Conservation (phyloP, 805 yeast genomes). For the Saccharomycopsis guyanensis region DNA sequence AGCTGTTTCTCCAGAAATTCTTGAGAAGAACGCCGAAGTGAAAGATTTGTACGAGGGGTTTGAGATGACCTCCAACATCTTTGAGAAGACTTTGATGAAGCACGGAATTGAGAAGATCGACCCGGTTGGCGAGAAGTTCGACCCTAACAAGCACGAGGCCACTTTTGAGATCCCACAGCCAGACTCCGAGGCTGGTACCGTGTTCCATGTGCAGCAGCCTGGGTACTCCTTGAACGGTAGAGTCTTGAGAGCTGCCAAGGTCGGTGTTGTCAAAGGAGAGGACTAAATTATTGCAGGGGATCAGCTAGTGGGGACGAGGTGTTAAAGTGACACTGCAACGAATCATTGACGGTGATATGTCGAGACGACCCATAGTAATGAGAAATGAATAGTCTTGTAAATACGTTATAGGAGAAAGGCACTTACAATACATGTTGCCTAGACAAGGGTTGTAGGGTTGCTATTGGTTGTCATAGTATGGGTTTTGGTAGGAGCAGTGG, state of each 20-base stretch:
- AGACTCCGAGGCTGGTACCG: slow-evolving; percentile 85
- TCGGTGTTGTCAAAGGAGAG: slow-evolving; percentile 73
- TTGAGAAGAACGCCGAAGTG: slow-evolving; percentile 54
- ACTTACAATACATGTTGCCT: no score
- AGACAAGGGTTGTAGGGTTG: no score
- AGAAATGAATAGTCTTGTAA: background rate
- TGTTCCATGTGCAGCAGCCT: slow-evolving; percentile 85
- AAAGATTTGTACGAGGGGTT: slow-evolving; percentile 80
- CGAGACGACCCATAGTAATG: no score
- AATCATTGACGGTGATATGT: no score
- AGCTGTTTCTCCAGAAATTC: slow-evolving; percentile 59
- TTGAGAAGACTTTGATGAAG: slow-evolving; percentile 71
- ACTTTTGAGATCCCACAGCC: slow-evolving; percentile 82
- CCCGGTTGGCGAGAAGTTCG: slow-evolving; percentile 79
- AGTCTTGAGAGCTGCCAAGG: slow-evolving; percentile 92
- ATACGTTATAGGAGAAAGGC: no score
- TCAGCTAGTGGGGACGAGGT: no score
- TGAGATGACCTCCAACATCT: slow-evolving; percentile 78
- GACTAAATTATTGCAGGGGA: no score
- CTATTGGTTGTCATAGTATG: no score
- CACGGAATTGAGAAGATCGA: slow-evolving; percentile 79
- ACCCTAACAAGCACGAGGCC: slow-evolving; percentile 91
- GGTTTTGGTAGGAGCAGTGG: no score
- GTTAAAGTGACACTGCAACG: no score
- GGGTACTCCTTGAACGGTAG: slow-evolving; percentile 83